Percentiles rank a stretch among this genome's conserved stretches.
These are phyloP conservation scores for Phytophthora ramorum DNA, from an alignment of 352 stramenopile genomes.

Conservation along the genomic window DNA sequence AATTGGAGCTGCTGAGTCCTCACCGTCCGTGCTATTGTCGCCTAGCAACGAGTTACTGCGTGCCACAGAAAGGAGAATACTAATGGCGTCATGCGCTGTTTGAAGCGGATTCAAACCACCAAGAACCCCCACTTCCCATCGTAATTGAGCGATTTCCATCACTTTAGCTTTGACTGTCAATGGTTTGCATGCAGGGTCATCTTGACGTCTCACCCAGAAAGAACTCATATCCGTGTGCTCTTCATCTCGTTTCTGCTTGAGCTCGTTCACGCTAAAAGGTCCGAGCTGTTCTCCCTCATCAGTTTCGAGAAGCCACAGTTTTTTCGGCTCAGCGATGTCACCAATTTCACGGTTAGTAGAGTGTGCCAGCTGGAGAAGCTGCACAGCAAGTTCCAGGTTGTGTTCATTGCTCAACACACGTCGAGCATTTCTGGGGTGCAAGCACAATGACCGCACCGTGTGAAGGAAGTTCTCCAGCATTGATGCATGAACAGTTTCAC, in stretches of 20 bases:
- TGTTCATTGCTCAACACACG: conserved; percentile 53
- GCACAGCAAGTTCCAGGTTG: conserved; percentile 57
- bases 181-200: conserved; percentile 47
- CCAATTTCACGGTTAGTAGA: conserved; percentile 37
- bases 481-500: conserved; percentile 62
- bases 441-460: conserved; percentile 62
- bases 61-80: conserved; percentile 64
- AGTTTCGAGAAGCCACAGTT: conserved; percentile 60
- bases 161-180: conserved; percentile 39
- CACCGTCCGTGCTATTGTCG: conserved; percentile 12
- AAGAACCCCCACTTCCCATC: conserved; percentile 78
- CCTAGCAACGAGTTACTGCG: conserved; percentile 69
- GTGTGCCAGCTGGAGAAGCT: conserved; percentile 76
- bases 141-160: conserved; percentile 77
- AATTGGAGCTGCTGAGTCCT: conserved; percentile 32
- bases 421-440: conserved; percentile 56
- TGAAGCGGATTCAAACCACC: conserved; percentile 57
- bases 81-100: conserved; percentile 73
- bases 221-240: conserved; percentile 33
- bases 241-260: conserved; percentile 52
- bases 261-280: conserved; percentile 53
- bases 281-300: conserved; percentile 35
- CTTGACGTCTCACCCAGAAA: conserved; percentile 41
- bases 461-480: conserved; percentile 66
- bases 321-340: conserved; percentile 34